Evolutionary conservation across 208 protist genomes (phyloP).

Genomic region (Acanthamoeba culbertsoni): DNA sequence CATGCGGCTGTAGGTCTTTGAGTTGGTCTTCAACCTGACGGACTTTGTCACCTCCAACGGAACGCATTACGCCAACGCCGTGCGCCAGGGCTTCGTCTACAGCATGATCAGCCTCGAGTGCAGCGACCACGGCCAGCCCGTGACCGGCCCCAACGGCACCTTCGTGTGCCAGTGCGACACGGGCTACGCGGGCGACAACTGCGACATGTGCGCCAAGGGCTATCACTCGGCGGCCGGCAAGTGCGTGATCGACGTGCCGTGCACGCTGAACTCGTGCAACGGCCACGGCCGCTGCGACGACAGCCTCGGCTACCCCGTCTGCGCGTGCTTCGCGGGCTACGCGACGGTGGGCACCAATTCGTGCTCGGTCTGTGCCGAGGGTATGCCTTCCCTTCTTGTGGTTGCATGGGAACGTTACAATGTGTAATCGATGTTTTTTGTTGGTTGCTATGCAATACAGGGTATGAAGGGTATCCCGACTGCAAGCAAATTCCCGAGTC

Average conservation of each 20-base stretch:
- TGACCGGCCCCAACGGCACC: background rate
- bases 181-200: constrained; percentile 18
- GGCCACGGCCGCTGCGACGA: constrained; percentile 27
- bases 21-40: constrained; percentile 55
- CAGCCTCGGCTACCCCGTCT: constrained; percentile 26
- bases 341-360: constrained; percentile 31
- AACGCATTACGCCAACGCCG: constrained; percentile 5
- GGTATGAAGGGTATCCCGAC: constrained; percentile 20
- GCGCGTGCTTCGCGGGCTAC: constrained; percentile 40
- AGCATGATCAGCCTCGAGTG: background rate
- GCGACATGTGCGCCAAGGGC: constrained; percentile 21
- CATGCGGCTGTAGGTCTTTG: background rate
- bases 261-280: background rate
- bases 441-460: background rate
- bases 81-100: background rate
- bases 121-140: constrained; percentile 12
- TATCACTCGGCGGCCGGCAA: background rate
- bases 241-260: background rate
- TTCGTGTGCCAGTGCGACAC: background rate
- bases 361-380: constrained; percentile 42
- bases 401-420: background rate
- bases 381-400: background rate
- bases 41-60: constrained; percentile 26
- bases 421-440: background rate
- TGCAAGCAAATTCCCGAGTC: background rate